These are phyloP conservation scores for Isatis lusitanica DNA, from an alignment of 441 rosid genomes.

Conservation along the genomic window DNA sequence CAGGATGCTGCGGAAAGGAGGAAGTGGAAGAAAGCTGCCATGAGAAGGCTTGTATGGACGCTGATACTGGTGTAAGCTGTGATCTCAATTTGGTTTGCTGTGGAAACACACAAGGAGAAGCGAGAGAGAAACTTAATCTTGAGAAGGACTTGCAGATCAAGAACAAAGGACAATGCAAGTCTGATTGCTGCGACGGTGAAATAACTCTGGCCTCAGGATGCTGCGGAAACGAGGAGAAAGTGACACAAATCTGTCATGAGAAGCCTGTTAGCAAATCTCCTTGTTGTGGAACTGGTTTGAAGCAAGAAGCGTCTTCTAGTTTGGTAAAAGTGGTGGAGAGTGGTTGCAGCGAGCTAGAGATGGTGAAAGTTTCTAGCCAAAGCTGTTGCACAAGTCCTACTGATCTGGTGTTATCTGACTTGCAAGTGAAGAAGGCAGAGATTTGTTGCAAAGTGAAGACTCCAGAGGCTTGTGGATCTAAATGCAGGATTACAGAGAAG, in stretches of 20 bases:
- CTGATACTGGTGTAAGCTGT: constrained; percentile 7
- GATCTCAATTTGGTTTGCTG: constrained; percentile 20
- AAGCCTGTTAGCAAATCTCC: constrained; percentile 22
- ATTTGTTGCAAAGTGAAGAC: constrained; percentile 33
- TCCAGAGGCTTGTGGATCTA: constrained; percentile 27
- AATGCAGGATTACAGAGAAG: constrained; percentile 43
- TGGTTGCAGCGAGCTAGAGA: constrained; percentile 16
- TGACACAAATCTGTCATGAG: constrained; percentile 6
- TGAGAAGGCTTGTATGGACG: constrained; percentile 1
- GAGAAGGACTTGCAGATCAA: not conserved
- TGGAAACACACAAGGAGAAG: not conserved
- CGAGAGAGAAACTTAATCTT: not conserved
- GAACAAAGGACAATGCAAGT: constrained; percentile 1
- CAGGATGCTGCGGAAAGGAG: constrained; percentile 10
- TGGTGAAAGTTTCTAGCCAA: not conserved
- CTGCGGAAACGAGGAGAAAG: constrained; percentile 6
- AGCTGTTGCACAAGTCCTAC: constrained; percentile 23
- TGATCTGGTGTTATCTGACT: constrained; percentile 16
- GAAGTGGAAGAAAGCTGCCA: constrained; percentile 17
- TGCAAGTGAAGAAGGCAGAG: constrained; percentile 30
- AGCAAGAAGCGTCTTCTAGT: constrained; percentile 17
- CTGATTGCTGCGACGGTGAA: constrained; percentile 16
- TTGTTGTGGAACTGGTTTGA: constrained; percentile 22
- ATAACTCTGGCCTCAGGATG: constrained; percentile 17
- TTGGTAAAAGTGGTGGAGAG: not conserved